These are phyloP conservation scores for Aquilaria malaccensis DNA, from an alignment of 345 rosid species.

Conservation along the genomic window DNA sequence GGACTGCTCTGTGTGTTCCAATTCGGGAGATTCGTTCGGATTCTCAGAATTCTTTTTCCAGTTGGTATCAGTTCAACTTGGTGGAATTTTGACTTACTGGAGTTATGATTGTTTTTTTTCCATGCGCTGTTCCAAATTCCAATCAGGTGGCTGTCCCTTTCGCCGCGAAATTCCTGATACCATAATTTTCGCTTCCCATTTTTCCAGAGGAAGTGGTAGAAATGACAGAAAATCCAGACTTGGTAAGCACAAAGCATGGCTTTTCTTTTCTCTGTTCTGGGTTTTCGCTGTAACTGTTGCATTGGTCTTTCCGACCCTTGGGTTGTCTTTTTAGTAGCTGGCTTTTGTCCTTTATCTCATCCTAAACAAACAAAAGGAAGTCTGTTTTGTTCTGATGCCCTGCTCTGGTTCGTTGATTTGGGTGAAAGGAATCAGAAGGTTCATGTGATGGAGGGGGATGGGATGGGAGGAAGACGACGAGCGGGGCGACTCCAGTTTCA, in stretches of 20 bases:
- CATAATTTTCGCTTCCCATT: background rate
- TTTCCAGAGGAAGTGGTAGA: slow-evolving; percentile 27
- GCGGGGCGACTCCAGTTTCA: too few relatives aligned
- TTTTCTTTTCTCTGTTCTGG: background rate
- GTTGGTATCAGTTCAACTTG: background rate
- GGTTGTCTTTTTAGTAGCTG: background rate
- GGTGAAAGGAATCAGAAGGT: slow-evolving; percentile 4
- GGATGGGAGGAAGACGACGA: slow-evolving; percentile 2
- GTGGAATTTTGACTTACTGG: slow-evolving; percentile 20
- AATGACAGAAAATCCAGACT: slow-evolving; percentile 47
- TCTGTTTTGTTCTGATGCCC: slow-evolving; percentile 2
- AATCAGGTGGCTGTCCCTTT: slow-evolving; percentile 21
- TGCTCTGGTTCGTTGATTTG: background rate
- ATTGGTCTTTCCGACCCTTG: slow-evolving; percentile 11
- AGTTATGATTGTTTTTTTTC: background rate
- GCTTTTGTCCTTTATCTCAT: background rate
- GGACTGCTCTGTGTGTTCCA: background rate
- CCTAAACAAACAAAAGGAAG: slow-evolving; percentile 9
- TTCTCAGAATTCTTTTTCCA: background rate
- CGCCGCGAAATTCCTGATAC: slow-evolving; percentile 21
- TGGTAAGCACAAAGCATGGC: slow-evolving; percentile 26
- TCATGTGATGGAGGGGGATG: background rate
- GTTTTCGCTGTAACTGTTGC: slow-evolving; percentile 13
- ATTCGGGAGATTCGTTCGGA: slow-evolving; percentile 12
- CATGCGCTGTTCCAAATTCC: slow-evolving; percentile 4